Evolutionary conservation across 2,329 filamentous ascomycete genomes (phyloP), one percentile per base, ranked within the genome.

Genomic region (Aspergillus sp.): DNA sequence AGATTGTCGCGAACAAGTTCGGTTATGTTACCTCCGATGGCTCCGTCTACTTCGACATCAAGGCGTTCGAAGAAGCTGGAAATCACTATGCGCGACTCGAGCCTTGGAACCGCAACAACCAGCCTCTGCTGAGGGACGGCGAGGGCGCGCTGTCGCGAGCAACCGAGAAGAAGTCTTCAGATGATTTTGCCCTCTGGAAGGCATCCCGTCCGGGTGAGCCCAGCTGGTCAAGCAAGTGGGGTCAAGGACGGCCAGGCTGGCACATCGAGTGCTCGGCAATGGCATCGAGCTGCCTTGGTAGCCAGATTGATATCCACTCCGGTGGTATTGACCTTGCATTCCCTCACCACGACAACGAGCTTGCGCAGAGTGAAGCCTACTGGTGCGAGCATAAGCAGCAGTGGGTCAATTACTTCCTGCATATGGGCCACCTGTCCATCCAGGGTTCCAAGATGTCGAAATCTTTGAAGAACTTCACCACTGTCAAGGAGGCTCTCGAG

Each of bases 211-310:
- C 91, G 13, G 94, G 94, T 47, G 94, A 98, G 81, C 94, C 94
- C 0, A 90, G 86, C 66, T 98, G 94, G 94, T 83, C 87, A 5
- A 95, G 90, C 68, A 87, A 88, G 3, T 98, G 94, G 93, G 92
- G 94, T 4, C 83, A 88, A 58, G 93, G 93, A 4, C 84, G 94
- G 48, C 94, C 94, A 1, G 94, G 94, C 17, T 98, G 94, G 94
- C 94, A 97, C 72, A 97, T 97, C 70, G 93, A 97, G 79, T 97
- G 94, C 86, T 93, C 90, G 1, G 92, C 92, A 15, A 97, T 98
- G 94, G 92, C 93, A 0, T 94, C 90, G 2, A 91, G 93, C 64
- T 85, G 92, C n/a, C 80, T 98, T 1, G 93, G 93, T 5, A 83
- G 87, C 27, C 84, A 88, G 62, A 92, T 98, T 82, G 94, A 98